Evolutionary conservation across 2,329 filamentous ascomycete genomes (phyloP).

Genomic region (Myriosclerotinia scirpicola): DNA sequence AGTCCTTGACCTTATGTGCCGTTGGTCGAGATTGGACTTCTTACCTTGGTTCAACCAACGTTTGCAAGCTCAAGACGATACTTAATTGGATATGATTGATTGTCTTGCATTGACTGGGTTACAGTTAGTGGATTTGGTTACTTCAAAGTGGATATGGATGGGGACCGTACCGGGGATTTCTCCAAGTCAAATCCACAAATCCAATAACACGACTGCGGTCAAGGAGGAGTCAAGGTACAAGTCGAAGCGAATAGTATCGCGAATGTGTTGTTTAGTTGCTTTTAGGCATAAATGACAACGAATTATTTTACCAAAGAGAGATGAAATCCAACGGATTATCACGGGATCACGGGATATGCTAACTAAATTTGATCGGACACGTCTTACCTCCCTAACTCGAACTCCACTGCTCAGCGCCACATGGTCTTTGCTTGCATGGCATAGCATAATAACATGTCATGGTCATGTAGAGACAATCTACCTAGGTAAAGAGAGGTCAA

Average conservation of each 20-base stretch:
- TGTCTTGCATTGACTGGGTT: conserved; percentile 9
- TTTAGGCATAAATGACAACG: conserved; percentile 25
- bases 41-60: too few relatives aligned
- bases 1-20: background rate
- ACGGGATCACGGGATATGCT: conserved; percentile 5
- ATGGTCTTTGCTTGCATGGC: conserved; percentile 25
- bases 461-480: too few relatives aligned
- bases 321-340: conserved; percentile 15
- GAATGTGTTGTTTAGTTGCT: conserved; percentile 23
- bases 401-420: conserved; percentile 23
- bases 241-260: conserved; percentile 19
- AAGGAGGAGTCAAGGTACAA: conserved; percentile 16
- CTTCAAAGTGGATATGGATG: conserved; percentile 3
- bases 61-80: background rate
- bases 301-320: conserved; percentile 20
- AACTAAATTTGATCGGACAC: conserved; percentile 23
- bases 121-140: conserved; percentile 3
- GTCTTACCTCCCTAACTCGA: conserved; percentile 12
- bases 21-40: background rate
- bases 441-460: background rate
- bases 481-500: background rate
- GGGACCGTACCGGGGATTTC: conserved; percentile 4
- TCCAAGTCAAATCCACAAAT: conserved; percentile 21
- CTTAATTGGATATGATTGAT: conserved; percentile 3
- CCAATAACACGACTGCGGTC: conserved; percentile 21